These are phyloP conservation scores for Eurotiales sp. DNA, from an alignment of 2,329 filamentous ascomycete genomes.

Conservation along the genomic window DNA sequence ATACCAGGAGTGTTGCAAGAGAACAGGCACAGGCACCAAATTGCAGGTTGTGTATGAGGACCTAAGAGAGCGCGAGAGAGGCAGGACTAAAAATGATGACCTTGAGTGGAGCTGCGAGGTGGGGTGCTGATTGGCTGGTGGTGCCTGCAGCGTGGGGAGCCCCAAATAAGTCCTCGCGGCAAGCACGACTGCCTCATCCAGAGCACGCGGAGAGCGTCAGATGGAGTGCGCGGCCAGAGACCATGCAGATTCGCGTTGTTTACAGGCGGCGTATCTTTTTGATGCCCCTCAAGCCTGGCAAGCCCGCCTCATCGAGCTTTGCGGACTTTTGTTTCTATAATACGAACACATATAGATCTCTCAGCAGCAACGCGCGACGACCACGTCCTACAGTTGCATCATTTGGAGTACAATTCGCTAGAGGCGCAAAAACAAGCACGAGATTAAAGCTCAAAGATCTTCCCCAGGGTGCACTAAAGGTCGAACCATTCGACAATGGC, in stretches of 20 bases:
- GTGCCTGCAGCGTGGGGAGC: conserved; percentile 4
- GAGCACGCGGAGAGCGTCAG: too few species aligned
- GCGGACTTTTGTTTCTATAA: not conserved
- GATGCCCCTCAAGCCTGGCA: conserved; percentile 21
- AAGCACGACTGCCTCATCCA: too few species aligned
- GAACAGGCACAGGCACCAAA: not conserved
- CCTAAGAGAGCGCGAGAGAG: conserved; percentile 1
- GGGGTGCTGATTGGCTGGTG: conserved; percentile 6
- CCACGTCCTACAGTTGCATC: conserved; percentile 14
- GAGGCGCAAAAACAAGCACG: conserved; percentile 36
- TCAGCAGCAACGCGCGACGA: conserved; percentile 13
- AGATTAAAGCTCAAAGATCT: conserved; percentile 46
- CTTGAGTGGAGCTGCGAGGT: conserved; percentile 9
- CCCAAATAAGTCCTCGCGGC: conserved; percentile 1
- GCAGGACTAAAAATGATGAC: conserved; percentile 6
- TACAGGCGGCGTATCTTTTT: not conserved
- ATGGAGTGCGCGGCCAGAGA: not conserved
- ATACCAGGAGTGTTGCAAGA: conserved; percentile 1
- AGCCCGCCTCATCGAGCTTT: conserved; percentile 15
- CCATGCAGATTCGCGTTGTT: conserved; percentile 14
- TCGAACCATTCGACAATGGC: conserved; percentile 39
- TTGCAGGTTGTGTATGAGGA: conserved; percentile 1
- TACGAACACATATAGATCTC: not conserved
- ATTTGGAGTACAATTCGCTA: conserved; percentile 17
- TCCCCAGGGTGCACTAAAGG: conserved; percentile 54